Evolutionary conservation across 2,329 filamentous ascomycete species (phyloP).

Genomic region (Xylariaceae sp.): DNA sequence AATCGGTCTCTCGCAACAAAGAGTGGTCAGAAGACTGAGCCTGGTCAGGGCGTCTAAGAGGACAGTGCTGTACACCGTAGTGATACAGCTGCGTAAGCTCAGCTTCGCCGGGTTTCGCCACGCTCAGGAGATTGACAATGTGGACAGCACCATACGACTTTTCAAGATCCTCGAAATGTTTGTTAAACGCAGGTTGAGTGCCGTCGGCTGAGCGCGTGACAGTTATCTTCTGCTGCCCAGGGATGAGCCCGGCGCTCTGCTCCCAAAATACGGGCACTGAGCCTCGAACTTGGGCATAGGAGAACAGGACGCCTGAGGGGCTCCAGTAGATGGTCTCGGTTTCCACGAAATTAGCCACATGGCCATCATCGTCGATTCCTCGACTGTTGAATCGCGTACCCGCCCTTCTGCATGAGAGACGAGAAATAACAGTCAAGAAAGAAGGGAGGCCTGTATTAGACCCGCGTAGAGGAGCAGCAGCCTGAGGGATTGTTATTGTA

Average conservation of each 20-base stretch:
- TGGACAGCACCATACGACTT: constrained; percentile 86
- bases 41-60: constrained; percentile 59
- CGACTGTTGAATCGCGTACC: constrained; percentile 96
- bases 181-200: constrained; percentile 90
- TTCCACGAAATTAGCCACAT: constrained; percentile 98
- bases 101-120: constrained; percentile 78
- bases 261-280: constrained; percentile 98
- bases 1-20: constrained; percentile 77
- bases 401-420: constrained; percentile 83
- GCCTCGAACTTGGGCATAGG: constrained; percentile 87
- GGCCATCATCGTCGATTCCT: constrained; percentile 94
- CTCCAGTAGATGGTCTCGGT: constrained; percentile 91
- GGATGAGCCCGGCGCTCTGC: constrained; percentile 80
- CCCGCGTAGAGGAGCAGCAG: constrained; percentile 64
- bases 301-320: constrained; percentile 74
- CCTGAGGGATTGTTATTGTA: constrained; percentile 79
- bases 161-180: constrained; percentile 86
- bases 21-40: constrained; percentile 63
- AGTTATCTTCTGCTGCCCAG: constrained; percentile 90
- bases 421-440: constrained; percentile 82
- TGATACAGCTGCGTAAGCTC: constrained; percentile 79
- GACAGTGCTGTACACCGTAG: constrained; percentile 69
- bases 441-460: constrained; percentile 71
- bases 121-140: constrained; percentile 90
- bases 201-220: constrained; percentile 86